A percentile compares a stretch with the other conserved stretches of the same genome.
These are phyloP conservation scores for Globisporangium paroecandrum DNA, from an alignment of 352 stramenopile species.

Conservation along the genomic window DNA sequence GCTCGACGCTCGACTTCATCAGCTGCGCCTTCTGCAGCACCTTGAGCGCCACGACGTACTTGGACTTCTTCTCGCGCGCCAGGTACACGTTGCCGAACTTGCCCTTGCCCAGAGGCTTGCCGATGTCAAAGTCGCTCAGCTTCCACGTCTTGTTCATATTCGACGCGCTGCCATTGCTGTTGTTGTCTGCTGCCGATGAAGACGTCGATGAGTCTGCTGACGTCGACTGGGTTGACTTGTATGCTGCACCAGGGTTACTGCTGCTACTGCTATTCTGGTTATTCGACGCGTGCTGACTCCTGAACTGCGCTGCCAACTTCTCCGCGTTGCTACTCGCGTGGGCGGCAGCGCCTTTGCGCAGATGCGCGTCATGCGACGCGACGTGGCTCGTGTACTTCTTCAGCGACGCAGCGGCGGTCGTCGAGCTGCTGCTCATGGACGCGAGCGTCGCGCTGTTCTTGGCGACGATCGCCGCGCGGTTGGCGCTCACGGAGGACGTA, in stretches of 20 bases:
- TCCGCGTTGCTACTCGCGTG: constrained; percentile 16
- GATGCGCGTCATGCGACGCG: background rate
- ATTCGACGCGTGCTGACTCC: constrained; percentile 6
- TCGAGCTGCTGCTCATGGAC: constrained; percentile 13
- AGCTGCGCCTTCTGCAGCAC: constrained; percentile 98
- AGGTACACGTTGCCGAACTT: constrained; percentile 99
- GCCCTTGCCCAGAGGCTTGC: constrained; percentile 95
- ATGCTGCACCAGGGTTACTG: background rate
- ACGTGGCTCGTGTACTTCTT: constrained; percentile 9
- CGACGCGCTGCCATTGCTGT: constrained; percentile 5
- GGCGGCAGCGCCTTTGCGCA: background rate
- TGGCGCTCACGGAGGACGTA: constrained; percentile 18
- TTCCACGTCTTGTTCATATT: constrained; percentile 74
- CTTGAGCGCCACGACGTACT: constrained; percentile 99
- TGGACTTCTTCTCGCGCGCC: constrained; percentile 95
- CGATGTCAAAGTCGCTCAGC: constrained; percentile 99
- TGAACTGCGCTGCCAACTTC: constrained; percentile 3
- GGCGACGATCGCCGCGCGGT: constrained; percentile 20
- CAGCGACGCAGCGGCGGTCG: background rate
- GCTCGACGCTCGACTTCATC: constrained; percentile 95
- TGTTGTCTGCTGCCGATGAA: background rate
- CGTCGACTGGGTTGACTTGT: background rate
- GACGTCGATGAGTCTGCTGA: background rate
- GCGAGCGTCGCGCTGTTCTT: constrained; percentile 7
- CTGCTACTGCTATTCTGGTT: background rate